Base-by-base conservation (phyloP, 352 stramenopile genomes). In the Phytophthora syringae region DNA sequence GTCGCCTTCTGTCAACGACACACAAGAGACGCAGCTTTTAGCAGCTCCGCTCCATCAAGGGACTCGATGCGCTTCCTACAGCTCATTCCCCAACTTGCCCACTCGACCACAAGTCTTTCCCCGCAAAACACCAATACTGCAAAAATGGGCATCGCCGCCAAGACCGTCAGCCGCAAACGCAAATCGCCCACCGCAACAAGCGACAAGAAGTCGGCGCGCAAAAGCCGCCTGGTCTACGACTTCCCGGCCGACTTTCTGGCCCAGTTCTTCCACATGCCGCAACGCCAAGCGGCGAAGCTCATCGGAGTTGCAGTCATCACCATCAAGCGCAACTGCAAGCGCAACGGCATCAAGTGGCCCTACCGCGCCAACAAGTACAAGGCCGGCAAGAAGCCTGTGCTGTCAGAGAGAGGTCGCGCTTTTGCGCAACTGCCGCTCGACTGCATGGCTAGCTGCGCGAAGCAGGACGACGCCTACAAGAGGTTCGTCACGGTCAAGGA, bases 231-330 rank as follows among this genome's bases (percentile, higher is more conserved):
- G 9, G 30, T 76, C 24, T 88, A 72, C 60, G 68, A 89, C 39
- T 82, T 80, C 57, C 66, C 57, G 18, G 60, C 52, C 16, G 44
- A 81, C 7, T 65, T 79, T 11, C 62, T 87, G 52, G 42, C 49
- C 13, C 61, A 65, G 44, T 87, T 57, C 58, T 89, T 81, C 59
- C 75, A 89, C 43, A 64, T 89, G 36, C 67, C 80, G 5, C 80
- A 89, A 50, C 70, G 62, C 39, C 52, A 74, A 47, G 80, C 61
- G 25, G 71, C 74, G 15, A 52, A 53, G 16, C 13, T 52, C 22
- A 51, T 80, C 9, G 52, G 55, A n/a, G 64, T 79, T n/a, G 56
- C 71, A 2, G 49, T 71, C 47, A 82, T 82, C 60, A 82, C 74
- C 11, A 11, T 82, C 59, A 82, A 82, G 67, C 64, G 74, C 56